Conservation (phyloP, 2,329 filamentous ascomycete genomes). For the Calonectria naviculata region DNA sequence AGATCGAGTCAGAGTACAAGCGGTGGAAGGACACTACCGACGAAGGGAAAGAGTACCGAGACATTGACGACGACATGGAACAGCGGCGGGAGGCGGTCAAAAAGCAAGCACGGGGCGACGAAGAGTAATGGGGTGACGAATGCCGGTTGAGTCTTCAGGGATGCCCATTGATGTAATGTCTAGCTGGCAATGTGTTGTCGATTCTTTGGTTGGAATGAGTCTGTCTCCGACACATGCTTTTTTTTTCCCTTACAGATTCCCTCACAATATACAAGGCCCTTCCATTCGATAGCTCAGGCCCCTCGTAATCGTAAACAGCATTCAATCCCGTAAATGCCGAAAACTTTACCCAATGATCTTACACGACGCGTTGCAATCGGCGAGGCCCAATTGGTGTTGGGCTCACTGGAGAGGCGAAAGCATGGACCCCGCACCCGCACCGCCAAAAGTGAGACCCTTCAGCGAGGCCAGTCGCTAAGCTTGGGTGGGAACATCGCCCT, state of each 20-base stretch:
- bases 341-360: conserved; percentile 40
- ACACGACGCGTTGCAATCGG: conserved; percentile 30
- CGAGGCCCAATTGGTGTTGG: conserved; percentile 22
- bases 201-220: background rate
- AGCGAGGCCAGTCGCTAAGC: conserved; percentile 2
- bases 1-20: conserved; percentile 39
- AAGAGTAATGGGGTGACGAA: background rate
- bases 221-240: background rate
- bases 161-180: background rate
- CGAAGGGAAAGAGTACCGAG: conserved; percentile 45
- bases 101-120: conserved; percentile 1
- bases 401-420: background rate
- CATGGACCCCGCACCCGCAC: conserved; percentile 20
- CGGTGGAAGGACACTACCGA: conserved; percentile 44
- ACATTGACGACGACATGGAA: conserved; percentile 43
- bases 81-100: conserved; percentile 9
- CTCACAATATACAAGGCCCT: background rate
- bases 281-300: background rate
- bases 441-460: background rate
- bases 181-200: background rate
- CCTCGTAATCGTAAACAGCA: background rate
- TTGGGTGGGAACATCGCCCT: background rate
- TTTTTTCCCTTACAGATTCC: background rate
- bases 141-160: background rate
- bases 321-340: conserved; percentile 11